Percentiles rank a stretch among this genome's conserved stretches.
phyloP scores from a whole-genome alignment of 2,329 filamentous ascomycete genomes.

The Trichoderma sp. region DNA sequence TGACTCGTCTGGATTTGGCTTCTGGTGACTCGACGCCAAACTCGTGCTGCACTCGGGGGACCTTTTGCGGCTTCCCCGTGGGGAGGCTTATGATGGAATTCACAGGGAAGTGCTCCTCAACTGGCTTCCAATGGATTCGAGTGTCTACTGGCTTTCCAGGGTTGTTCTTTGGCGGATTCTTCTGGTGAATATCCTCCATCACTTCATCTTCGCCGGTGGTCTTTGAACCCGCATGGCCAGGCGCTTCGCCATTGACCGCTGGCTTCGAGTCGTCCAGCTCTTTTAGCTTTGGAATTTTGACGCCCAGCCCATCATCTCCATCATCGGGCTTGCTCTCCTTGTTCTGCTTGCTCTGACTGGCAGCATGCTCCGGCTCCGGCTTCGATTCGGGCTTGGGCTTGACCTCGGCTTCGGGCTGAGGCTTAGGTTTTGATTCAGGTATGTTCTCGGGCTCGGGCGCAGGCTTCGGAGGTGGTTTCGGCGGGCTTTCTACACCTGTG shows the following conservation, averaged over 20 bases:
- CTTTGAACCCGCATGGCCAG: background rate
- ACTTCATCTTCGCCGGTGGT: background rate
- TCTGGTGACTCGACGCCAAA: constrained; percentile 65
- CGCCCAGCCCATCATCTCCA: constrained; percentile 13
- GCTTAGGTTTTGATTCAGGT: background rate
- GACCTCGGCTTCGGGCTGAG: background rate
- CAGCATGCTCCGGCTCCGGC: background rate
- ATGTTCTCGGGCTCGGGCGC: background rate
- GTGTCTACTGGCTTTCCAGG: constrained; percentile 12
- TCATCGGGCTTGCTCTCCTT: background rate
- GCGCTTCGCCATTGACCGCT: background rate
- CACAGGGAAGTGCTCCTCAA: constrained; percentile 75
- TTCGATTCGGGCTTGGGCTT: constrained; percentile 1
- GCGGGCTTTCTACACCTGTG: background rate
- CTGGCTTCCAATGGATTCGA: constrained; percentile 68
- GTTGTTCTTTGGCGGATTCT: constrained; percentile 29
- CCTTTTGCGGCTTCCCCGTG: constrained; percentile 62
- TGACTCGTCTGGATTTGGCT: constrained; percentile 59
- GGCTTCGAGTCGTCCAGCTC: constrained; percentile 17
- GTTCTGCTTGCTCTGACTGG: background rate
- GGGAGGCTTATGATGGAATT: constrained; percentile 74
- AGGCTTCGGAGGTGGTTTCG: constrained; percentile 1
- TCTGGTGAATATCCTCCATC: constrained; percentile 25
- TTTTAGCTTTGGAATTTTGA: constrained; percentile 18
- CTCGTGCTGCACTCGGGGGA: constrained; percentile 73